Percentiles rank a stretch among this genome's conserved stretches.
Conservation (phyloP, 75 land plant species). For the Gnetum montanum region DNA sequence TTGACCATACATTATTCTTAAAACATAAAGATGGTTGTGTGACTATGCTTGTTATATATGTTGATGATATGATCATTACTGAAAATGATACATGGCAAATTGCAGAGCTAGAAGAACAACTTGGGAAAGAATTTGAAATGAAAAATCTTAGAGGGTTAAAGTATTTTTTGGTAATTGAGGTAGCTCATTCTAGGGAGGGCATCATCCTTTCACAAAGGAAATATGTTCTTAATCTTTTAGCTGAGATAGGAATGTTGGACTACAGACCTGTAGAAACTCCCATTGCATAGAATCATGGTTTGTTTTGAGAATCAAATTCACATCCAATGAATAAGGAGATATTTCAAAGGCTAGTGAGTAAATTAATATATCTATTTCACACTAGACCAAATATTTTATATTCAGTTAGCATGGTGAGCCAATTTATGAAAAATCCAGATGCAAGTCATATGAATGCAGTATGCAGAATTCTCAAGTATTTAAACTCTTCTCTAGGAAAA, state of each 20-base stretch:
- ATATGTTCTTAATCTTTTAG: conserved; percentile 11
- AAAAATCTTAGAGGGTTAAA: neutral
- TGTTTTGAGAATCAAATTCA: neutral
- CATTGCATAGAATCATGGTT: conserved; percentile 3
- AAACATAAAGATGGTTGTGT: neutral
- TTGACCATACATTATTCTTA: conserved; percentile 8
- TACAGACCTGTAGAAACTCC: conserved; percentile 8
- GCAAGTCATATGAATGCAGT: conserved; percentile 9
- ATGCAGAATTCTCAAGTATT: conserved; percentile 5
- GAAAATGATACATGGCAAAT: conserved; percentile 14
- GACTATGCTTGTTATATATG: conserved; percentile 13
- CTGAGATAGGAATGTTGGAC: conserved; percentile 6
- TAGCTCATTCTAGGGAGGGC: conserved; percentile 6
- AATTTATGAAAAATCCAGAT: conserved; percentile 11
- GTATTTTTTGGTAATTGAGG: conserved; percentile 10
- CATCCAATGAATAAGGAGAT: neutral
- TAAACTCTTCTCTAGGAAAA: conserved; percentile 9
- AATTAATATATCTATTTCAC: conserved; percentile 10
- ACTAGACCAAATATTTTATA: conserved; percentile 23
- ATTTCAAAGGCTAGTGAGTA: conserved; percentile 6
- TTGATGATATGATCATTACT: conserved; percentile 20
- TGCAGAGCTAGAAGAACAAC: neutral
- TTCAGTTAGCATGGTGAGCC: conserved; percentile 11
- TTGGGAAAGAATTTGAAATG: neutral
- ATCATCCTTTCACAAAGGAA: conserved; percentile 16